Base-by-base conservation (phyloP, 2,329 filamentous ascomycete genomes). In the Sphaerulina populicola region DNA sequence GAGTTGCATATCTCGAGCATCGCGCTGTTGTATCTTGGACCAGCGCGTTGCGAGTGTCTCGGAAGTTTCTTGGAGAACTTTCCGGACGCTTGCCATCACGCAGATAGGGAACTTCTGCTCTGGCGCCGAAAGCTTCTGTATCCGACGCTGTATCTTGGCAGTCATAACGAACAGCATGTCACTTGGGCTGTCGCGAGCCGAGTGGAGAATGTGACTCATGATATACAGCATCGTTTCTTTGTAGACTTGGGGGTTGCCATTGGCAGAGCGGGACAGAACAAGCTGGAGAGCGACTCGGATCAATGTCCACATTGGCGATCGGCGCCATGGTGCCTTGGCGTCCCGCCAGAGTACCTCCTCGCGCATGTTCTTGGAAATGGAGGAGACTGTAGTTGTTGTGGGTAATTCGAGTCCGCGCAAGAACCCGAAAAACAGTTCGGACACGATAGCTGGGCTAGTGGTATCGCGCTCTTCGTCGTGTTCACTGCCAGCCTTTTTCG, bases 231-330 rank as follows among this genome's bases (percentile, higher is more conserved):
- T 53, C 11, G 48, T 44, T n/a, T 41, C 33, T 38, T 56, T 56
- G 44, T 56, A 56, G 1, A 37, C 12, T 14, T 30, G 40, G 5
- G 42, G 36, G 12, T 15, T 30, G 15, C 38, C 31, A 11, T 42
- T 10, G 2, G 27, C 10, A 27, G 45, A 40, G 60, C 60, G 51
- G 6, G 39, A 35, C 0, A 85, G 68, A 4, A 75, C 70, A 0
- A 81, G 72, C 44, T 81, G 74, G 1, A 79, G 58, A 0, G 73
- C 70, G 1, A 86, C 80, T 0, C 81, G 77, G 4, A 86, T 63
- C 0, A 81, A 68, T 0, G 86, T 73, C 77, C 81, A 88, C 44
- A 77, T 73, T 0, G 83, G 74, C 1, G 75, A 75, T 30, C 84
- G 70, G n/a, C 83, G 71, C 82, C 83, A 87, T 0, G 82, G 82